Base-by-base conservation (phyloP, 192 early-diverging fungal species). In the Gaertneriomyces sp. region DNA sequence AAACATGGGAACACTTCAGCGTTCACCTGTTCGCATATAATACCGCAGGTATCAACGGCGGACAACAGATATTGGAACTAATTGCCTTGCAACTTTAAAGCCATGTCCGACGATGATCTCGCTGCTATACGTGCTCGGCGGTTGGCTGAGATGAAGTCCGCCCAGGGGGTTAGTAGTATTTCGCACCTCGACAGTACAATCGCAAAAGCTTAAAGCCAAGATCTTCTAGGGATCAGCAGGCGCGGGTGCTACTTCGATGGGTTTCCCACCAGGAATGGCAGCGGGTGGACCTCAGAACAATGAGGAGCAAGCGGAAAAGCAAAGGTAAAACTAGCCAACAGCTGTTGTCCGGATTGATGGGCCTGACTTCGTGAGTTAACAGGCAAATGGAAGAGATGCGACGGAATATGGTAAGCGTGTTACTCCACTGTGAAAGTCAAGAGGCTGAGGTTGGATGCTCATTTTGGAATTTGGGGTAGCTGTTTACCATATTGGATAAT, bases 341-440 rank as follows among this genome's bases (percentile, higher is more conserved):
- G 2, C 25, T 33, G 25, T 33, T 33, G 1, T 0, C 2, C 2
- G 25, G 25, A 33, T 33, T 33, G 25, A 33, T 33, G 1, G 25
- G 0, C 25, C 25, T 33, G 25, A 33, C 25, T 33, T 33, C 25
- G 25, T 33, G 25, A 1, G 1, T 1, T 11, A 55, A 16, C 45
- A 91, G 90, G 25, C 87, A 90, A 78, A 84, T 86, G 81, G 92
- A 98, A 55, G 93, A 98, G 71, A 85, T 86, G 80, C 86, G 93
- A 20, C 74, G 87, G 59, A 84, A 76, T 12, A 89, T 93, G 88
- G 87, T 90, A 75, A 12, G 61, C 57, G 25, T 53, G 44, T 25
- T 33, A 19, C 43, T n/a, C n/a, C n/a, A 39, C 38, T n/a, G 40
- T 42, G 7, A 33, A 8, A 33, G 25, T 33, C 25, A 33, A 33